phyloP scores from a whole-genome alignment of 345 rosid genomes.

The Eucalyptus lansdowneana region DNA sequence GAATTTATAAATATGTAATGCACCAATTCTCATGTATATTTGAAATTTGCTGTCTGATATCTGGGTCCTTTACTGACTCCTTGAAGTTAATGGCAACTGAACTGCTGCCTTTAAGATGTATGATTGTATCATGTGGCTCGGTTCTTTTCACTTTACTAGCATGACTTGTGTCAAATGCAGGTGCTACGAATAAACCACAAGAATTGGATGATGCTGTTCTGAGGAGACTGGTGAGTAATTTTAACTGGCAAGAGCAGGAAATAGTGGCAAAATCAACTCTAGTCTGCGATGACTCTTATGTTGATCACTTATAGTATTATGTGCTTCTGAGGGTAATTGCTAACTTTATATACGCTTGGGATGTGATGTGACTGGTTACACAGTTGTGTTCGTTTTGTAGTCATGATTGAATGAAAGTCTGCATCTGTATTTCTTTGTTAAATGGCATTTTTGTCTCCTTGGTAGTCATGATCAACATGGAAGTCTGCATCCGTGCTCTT shows the following conservation, averaged over 20 bases:
- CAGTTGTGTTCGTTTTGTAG: background rate
- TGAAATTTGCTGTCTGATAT: background rate
- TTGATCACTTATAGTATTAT: background rate
- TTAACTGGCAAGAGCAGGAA: background rate
- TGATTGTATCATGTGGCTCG: background rate
- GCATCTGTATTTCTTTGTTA: background rate
- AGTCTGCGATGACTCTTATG: background rate
- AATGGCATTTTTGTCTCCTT: background rate
- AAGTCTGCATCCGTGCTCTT: background rate
- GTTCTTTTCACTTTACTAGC: background rate
- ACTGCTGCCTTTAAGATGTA: background rate
- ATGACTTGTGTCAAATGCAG: constrained; percentile 22
- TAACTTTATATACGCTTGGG: background rate
- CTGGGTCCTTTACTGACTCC: background rate
- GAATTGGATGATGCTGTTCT: constrained; percentile 97
- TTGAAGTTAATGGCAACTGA: background rate
- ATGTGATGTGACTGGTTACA: background rate
- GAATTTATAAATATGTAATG: background rate
- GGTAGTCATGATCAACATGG: background rate
- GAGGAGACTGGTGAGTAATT: constrained; percentile 67
- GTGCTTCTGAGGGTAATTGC: background rate
- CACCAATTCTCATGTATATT: background rate
- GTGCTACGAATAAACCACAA: constrained; percentile 97
- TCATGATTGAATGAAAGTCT: background rate
- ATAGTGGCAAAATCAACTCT: background rate